A percentile compares a stretch with the other conserved stretches of the same genome.
These are phyloP conservation scores for Hygrocybe punicea DNA, from an alignment of 768 basidiomycete genomes.

Conservation along the genomic window DNA sequence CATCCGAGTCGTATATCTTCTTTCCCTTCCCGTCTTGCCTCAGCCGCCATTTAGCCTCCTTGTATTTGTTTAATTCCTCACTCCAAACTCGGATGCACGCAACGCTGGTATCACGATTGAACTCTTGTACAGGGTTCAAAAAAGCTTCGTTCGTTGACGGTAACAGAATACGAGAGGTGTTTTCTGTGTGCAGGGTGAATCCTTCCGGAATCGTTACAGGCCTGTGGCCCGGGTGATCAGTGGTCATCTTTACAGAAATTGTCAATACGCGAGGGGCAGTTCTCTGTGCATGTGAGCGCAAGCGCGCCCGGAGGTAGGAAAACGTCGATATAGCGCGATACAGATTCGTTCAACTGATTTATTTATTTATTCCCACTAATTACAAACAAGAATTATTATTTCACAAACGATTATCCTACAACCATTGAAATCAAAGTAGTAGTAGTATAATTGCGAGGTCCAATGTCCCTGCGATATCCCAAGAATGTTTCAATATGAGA, in stretches of 20 bases:
- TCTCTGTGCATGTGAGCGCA: not conserved
- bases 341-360: too few relatives aligned
- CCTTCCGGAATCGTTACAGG: conserved; percentile 59
- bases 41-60: conserved; percentile 58
- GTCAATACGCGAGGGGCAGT: not conserved
- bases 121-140: conserved; percentile 96
- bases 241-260: not conserved
- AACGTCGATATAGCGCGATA: too few relatives aligned
- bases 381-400: not conserved
- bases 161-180: conserved; percentile 75
- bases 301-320: not conserved
- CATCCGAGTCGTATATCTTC: conserved; percentile 37
- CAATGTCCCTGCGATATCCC: too few relatives aligned
- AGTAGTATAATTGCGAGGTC: too few relatives aligned
- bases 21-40: conserved; percentile 48
- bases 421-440: too few relatives aligned
- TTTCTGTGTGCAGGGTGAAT: conserved; percentile 76
- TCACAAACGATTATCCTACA: not conserved
- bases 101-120: conserved; percentile 92
- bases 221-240: conserved; percentile 9
- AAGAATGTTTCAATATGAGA: conserved; percentile 46
- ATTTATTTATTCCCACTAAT: too few relatives aligned
- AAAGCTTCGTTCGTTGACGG: conserved; percentile 78
- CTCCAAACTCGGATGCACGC: conserved; percentile 90
- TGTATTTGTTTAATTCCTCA: conserved; percentile 61